Conservation (phyloP, 1,139 yeast genomes). For the Kodamaea suecica region DNA sequence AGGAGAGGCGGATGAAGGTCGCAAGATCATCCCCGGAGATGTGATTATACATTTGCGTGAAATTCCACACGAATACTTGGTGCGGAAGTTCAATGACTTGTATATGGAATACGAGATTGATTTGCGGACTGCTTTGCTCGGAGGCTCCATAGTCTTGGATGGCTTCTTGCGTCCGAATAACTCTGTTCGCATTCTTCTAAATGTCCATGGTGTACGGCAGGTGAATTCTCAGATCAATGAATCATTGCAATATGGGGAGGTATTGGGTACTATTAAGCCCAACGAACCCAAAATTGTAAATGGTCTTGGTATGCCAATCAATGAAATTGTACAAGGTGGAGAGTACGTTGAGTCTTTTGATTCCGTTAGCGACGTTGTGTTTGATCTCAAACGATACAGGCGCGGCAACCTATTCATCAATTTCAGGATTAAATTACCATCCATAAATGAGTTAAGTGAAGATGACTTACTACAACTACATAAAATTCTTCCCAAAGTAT, state of each 20-base stretch:
- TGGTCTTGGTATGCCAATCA: slow-evolving; percentile 65
- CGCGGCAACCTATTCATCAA: slow-evolving; percentile 43
- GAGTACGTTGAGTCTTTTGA: slow-evolving; percentile 19
- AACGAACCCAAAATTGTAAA: slow-evolving; percentile 47
- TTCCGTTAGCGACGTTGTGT: slow-evolving; percentile 16
- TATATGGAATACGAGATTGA: slow-evolving; percentile 46
- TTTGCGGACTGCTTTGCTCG: slow-evolving; percentile 51
- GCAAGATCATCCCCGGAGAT: slow-evolving; percentile 61
- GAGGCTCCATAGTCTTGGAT: slow-evolving; percentile 46
- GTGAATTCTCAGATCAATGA: slow-evolving; percentile 23
- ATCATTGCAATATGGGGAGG: slow-evolving; percentile 42
- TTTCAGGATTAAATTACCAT: slow-evolving; percentile 39
- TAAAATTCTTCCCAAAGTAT: slow-evolving; percentile 25
- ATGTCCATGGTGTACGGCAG: slow-evolving; percentile 34
- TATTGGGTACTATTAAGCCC: slow-evolving; percentile 44
- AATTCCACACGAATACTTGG: slow-evolving; percentile 37
- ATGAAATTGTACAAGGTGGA: slow-evolving; percentile 35
- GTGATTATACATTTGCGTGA: slow-evolving; percentile 48
- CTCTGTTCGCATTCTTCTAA: slow-evolving; percentile 36
- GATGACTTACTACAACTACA: slow-evolving; percentile 23
- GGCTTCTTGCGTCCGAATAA: slow-evolving; percentile 46
- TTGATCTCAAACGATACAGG: slow-evolving; percentile 22
- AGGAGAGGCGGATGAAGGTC: slow-evolving; percentile 65
- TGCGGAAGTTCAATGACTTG: slow-evolving; percentile 49
- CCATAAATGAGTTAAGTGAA: slow-evolving; percentile 25